These are phyloP conservation scores for Chlamydomonas eustigma DNA, from an alignment of 139 green algal species.

Conservation along the genomic window DNA sequence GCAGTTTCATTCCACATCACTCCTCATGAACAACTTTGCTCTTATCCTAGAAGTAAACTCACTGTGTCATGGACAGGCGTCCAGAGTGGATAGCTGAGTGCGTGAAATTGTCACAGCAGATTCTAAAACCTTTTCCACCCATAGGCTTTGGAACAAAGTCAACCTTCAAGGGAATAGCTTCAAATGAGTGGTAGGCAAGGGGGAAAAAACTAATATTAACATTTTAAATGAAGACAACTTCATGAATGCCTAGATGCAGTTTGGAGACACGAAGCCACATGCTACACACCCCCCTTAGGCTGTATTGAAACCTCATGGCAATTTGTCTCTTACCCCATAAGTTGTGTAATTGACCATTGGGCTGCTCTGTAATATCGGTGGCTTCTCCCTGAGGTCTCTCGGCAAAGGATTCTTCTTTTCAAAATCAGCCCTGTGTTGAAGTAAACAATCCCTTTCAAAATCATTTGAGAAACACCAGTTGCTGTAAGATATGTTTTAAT, in stretches of 20 bases:
- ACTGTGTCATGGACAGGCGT: too few species aligned
- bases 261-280: too few species aligned
- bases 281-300: not conserved
- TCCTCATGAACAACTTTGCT: too few species aligned
- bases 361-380: not conserved
- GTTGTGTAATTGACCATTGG: not conserved
- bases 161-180: not conserved
- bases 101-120: not conserved
- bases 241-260: too few species aligned
- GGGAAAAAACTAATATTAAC: too few species aligned
- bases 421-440: not conserved
- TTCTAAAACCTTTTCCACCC: not conserved
- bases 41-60: too few species aligned
- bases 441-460: too few species aligned
- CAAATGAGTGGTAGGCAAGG: not conserved
- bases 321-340: not conserved
- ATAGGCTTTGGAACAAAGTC: conserved; percentile 10
- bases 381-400: not conserved
- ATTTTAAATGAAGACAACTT: too few species aligned
- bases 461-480: too few species aligned
- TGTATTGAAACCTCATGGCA: not conserved
- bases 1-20: too few species aligned
- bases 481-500: too few species aligned
- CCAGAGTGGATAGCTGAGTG: not conserved
- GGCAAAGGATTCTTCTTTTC: not conserved